A percentile compares a stretch with the other conserved stretches of the same genome.
phyloP scores from a whole-genome alignment of 169 alveolate genomes.

The Theileria annulata region DNA sequence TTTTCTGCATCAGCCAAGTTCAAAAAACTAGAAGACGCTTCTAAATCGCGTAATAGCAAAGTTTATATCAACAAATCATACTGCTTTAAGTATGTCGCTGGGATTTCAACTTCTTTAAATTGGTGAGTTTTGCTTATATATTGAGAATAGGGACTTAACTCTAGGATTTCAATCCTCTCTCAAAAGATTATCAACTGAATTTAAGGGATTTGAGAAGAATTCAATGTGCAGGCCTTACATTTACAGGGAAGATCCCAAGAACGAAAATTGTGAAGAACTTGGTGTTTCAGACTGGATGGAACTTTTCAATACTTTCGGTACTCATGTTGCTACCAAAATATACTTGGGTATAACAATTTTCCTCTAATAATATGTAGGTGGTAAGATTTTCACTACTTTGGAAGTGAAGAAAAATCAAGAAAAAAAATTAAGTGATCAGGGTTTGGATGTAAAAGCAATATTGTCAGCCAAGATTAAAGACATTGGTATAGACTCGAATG shows the following conservation, averaged over 20 bases:
- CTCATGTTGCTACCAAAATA: constrained; percentile 57
- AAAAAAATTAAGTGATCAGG: constrained; percentile 23
- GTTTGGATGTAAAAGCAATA: constrained; percentile 44
- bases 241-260: constrained; percentile 39
- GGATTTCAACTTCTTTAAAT: constrained; percentile 45
- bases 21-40: constrained; percentile 33
- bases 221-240: constrained; percentile 29
- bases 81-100: constrained; percentile 66
- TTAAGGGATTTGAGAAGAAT: constrained; percentile 12
- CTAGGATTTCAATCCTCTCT: constrained; percentile 43
- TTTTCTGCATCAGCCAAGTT: constrained; percentile 58
- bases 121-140: constrained; percentile 26
- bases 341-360: constrained; percentile 28
- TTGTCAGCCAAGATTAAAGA: constrained; percentile 27
- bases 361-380: constrained; percentile 36
- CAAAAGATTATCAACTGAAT: constrained; percentile 1
- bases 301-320: constrained; percentile 53
- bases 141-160: constrained; percentile 34
- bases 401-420: constrained; percentile 54
- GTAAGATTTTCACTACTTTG: constrained; percentile 46
- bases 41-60: constrained; percentile 13
- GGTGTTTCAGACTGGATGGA: constrained; percentile 59
- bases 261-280: constrained; percentile 21
- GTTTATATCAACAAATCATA: constrained; percentile 43
- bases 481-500: constrained; percentile 27